Percentiles rank a stretch among this genome's conserved stretches.
phyloP scores from a whole-genome alignment of 495 filamentous ascomycete species.

The Xylaria intraflava region DNA sequence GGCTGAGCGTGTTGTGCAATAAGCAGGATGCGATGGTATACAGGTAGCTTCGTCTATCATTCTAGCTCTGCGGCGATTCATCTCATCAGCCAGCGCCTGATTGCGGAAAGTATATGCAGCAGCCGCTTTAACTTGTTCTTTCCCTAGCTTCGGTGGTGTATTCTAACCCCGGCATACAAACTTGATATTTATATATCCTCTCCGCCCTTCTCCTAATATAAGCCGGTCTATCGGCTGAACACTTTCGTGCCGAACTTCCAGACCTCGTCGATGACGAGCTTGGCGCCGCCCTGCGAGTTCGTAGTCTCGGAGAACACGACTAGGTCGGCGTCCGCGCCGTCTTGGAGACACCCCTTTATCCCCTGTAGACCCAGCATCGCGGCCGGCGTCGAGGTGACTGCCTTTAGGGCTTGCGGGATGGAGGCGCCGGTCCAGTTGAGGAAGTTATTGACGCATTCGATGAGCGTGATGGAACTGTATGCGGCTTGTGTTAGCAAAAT shows the following conservation, averaged over 20 bases:
- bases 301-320: conserved; percentile 57
- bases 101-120: too few relatives aligned
- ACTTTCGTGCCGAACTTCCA: conserved; percentile 65
- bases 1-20: neutral
- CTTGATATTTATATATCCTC: too few relatives aligned
- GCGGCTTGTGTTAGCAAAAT: conserved; percentile 13
- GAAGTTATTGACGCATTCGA: conserved; percentile 79
- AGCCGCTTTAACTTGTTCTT: too few relatives aligned
- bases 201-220: too few relatives aligned
- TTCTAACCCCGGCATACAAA: conserved; percentile 1
- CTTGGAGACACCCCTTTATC: conserved; percentile 59
- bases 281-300: conserved; percentile 36
- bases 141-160: too few relatives aligned
- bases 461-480: conserved; percentile 57
- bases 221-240: conserved; percentile 10
- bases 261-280: conserved; percentile 62
- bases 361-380: conserved; percentile 60
- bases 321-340: conserved; percentile 73
- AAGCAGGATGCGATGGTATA: too few relatives aligned
- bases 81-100: too few relatives aligned
- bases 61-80: too few relatives aligned
- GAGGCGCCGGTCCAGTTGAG: conserved; percentile 59
- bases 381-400: conserved; percentile 68
- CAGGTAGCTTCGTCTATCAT: too few relatives aligned
- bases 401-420: conserved; percentile 57